Evolutionary conservation across 257 asterid species (phyloP), one percentile per base, ranked within the genome.

Genomic region (Linaria vulgaris): DNA sequence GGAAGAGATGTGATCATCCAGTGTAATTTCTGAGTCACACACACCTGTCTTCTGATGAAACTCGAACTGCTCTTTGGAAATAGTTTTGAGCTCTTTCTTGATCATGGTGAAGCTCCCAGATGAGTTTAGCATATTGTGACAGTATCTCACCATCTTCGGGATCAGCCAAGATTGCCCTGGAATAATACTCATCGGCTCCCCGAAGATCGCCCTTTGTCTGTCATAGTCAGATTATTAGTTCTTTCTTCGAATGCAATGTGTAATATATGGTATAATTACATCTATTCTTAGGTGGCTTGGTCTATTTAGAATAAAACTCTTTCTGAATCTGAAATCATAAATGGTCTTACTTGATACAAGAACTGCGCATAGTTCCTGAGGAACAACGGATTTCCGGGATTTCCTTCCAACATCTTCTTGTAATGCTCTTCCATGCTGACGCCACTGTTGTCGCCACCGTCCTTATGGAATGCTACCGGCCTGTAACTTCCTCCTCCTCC

Each of bases 351-450:
- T 75, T 88, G 79, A 69, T 91, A 77, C 74, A 88, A 72, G 76
- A 85, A 88, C 64, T 81, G 88, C 9, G 98, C 98, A 76, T 91
- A 88, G 77, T 91, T 91, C 71, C 94, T 83, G 68, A 91, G 76
- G 61, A 82, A 73, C 59, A 91, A 66, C 11, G 96, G 75, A 74
- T 88, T 79, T 23, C 84, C 72, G 3, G 96, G 94, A 81, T 79
- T 77, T 56, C 68, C 81, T 55, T 76, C 82, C 78, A 91, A 14
- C 94, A 91, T 76, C 14, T 56, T 77, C 79, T 77, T 79, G 79
- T 81, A 86, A 37, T 91, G 79, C 46, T 82, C 88, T 66, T 91
- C 96, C 59, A 84, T 72, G 27, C 72, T 50, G 5, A 78, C 15
- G 31, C 72, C 77, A 44, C 57, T 59, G 72, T 61, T 70, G 31